Conservation (phyloP, 1,284 basidiomycete genomes). For the Cutaneotrichosporon arboriforme region DNA sequence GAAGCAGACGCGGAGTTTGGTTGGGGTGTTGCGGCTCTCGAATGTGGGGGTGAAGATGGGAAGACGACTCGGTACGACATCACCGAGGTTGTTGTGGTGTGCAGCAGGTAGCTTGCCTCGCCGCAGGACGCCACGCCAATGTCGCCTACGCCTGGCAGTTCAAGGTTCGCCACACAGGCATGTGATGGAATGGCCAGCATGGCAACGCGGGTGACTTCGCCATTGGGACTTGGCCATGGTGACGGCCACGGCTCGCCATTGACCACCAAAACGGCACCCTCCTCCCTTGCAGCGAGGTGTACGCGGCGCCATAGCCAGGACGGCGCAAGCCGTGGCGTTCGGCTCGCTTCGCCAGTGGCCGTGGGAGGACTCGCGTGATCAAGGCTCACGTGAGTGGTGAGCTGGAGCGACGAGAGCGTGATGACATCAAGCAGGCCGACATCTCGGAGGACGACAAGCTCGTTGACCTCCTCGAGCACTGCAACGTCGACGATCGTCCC, state of each 20-base stretch:
- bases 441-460: conserved; percentile 34
- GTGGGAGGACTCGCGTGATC: conserved; percentile 7
- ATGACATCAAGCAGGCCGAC: conserved; percentile 38
- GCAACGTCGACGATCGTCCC: conserved; percentile 35
- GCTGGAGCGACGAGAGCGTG: conserved; percentile 21
- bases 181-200: conserved; percentile 18
- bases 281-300: conserved; percentile 23
- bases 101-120: conserved; percentile 29
- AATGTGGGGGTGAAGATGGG: conserved; percentile 6
- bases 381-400: conserved; percentile 12
- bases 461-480: conserved; percentile 27
- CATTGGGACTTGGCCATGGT: conserved; percentile 35
- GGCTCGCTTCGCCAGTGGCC: neutral
- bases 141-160: conserved; percentile 39
- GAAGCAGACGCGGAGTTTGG: neutral
- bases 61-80: conserved; percentile 37
- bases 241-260: conserved; percentile 40
- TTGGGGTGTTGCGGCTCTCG: neutral
- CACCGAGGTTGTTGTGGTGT: conserved; percentile 27
- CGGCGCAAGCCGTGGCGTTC: conserved; percentile 17
- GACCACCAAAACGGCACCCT: conserved; percentile 24
- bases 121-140: conserved; percentile 23
- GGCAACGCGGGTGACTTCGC: conserved; percentile 38
- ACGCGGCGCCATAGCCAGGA: conserved; percentile 38
- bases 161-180: conserved; percentile 27